Percentiles rank a stretch among this genome's conserved stretches.
Evolutionary conservation across 2,329 filamentous ascomycete species (phyloP).

Genomic region (Tolypocladium nubicola): DNA sequence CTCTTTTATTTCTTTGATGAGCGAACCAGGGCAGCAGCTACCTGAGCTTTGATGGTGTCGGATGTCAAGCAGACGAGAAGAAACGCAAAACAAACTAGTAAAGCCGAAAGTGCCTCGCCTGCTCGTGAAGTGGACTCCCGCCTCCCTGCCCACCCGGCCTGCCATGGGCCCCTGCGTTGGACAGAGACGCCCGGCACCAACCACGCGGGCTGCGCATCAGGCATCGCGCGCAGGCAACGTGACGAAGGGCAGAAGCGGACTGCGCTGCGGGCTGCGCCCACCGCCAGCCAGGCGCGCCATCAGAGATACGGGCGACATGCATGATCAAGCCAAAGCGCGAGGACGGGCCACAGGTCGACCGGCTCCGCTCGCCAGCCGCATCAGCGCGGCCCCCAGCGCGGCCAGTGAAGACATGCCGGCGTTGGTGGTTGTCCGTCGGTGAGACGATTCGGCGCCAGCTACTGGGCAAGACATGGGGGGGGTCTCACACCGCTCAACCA

Average conservation of each 20-base stretch:
- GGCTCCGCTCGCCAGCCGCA: background rate
- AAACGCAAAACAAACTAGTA: background rate
- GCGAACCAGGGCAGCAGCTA: background rate
- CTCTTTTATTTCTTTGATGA: background rate
- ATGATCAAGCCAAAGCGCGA: background rate
- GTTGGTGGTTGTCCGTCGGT: background rate
- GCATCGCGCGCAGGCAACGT: conserved; percentile 1
- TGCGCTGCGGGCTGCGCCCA: conserved; percentile 2
- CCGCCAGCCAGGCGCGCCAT: background rate
- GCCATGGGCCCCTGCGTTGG: background rate
- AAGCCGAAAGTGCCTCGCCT: background rate
- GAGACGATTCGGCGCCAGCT: background rate
- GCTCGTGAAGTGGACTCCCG: background rate
- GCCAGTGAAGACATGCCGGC: background rate
- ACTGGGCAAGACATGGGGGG: background rate
- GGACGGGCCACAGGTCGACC: background rate
- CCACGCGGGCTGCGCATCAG: background rate
- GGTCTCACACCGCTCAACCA: background rate
- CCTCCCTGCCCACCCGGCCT: background rate
- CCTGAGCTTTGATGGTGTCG: background rate
- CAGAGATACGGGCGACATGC: background rate
- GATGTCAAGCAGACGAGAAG: background rate
- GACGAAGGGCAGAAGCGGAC: background rate
- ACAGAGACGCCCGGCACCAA: background rate
- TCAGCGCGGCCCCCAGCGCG: background rate